Conservation (phyloP, 148 eudicot species). For the Silene conica region DNA sequence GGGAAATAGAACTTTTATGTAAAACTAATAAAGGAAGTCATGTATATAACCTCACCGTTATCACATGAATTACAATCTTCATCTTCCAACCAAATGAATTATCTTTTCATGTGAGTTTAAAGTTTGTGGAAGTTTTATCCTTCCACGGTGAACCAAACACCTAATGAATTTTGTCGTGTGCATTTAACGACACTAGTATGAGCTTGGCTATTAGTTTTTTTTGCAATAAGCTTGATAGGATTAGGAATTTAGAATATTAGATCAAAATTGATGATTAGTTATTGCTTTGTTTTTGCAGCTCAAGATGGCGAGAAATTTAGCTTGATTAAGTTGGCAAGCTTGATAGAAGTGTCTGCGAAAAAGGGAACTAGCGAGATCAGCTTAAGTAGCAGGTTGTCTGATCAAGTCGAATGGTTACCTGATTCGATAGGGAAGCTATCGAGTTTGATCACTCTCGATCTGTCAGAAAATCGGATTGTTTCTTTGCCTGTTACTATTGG, state of each 20-base stretch:
- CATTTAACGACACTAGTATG: too few relatives aligned
- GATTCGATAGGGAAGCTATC: conserved; percentile 85
- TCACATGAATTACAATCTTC: too few relatives aligned
- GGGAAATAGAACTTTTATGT: too few relatives aligned
- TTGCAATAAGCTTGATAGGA: not conserved
- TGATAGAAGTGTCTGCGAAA: conserved; percentile 72
- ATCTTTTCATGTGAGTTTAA: too few relatives aligned
- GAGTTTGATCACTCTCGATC: conserved; percentile 56
- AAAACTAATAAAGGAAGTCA: too few relatives aligned
- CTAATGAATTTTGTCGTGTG: too few relatives aligned
- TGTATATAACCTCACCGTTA: too few relatives aligned
- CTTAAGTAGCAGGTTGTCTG: conserved; percentile 53
- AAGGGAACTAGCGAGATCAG: conserved; percentile 60
- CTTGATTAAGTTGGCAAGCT: conserved; percentile 77
- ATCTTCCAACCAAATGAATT: too few relatives aligned
- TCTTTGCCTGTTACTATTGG: conserved; percentile 62
- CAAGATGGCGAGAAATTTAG: conserved; percentile 72
- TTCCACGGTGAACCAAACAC: too few relatives aligned
- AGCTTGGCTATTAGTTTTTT: not conserved
- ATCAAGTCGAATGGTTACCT: conserved; percentile 93
- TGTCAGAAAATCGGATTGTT: conserved; percentile 68
- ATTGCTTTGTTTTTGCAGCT: conserved; percentile 27
- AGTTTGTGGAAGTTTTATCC: too few relatives aligned
- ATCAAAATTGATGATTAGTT: too few relatives aligned
- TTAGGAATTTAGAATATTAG: not conserved